Percentiles rank a stretch among this genome's conserved stretches.
phyloP scores from a whole-genome alignment of 2,329 filamentous ascomycete species.

The Dothiorella sarmentorum region DNA sequence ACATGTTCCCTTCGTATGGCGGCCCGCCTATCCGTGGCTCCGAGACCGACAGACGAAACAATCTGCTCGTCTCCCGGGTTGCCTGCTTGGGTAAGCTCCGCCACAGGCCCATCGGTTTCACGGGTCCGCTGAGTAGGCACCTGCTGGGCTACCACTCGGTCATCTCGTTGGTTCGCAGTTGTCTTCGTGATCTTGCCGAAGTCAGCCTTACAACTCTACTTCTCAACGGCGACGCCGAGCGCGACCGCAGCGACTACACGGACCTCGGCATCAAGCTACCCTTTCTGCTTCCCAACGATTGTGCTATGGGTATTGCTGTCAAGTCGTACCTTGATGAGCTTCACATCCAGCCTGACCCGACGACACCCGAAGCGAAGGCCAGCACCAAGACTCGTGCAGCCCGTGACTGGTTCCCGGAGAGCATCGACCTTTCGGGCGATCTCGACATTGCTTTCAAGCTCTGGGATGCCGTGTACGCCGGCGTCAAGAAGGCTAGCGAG shows the following conservation, averaged over 20 bases:
- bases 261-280: constrained; percentile 69
- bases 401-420: constrained; percentile 56
- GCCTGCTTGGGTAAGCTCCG: constrained; percentile 78
- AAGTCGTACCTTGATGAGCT: constrained; percentile 77
- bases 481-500: constrained; percentile 53
- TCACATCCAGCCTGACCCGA: constrained; percentile 55
- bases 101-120: constrained; percentile 86
- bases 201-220: constrained; percentile 77
- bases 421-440: constrained; percentile 55
- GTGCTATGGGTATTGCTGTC: constrained; percentile 73
- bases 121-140: constrained; percentile 87
- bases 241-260: constrained; percentile 56
- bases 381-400: constrained; percentile 38
- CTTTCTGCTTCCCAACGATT: constrained; percentile 67
- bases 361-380: constrained; percentile 49
- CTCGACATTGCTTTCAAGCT: constrained; percentile 59
- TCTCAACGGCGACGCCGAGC: constrained; percentile 72
- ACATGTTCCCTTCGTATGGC: constrained; percentile 57
- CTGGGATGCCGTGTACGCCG: constrained; percentile 63
- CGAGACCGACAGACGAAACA: constrained; percentile 72
- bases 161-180: constrained; percentile 72
- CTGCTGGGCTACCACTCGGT: constrained; percentile 83
- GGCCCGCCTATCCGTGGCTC: constrained; percentile 58
- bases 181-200: constrained; percentile 79
- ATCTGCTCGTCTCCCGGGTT: constrained; percentile 80